Evolutionary conservation across 306 rosid species (phyloP).

Genomic region (Castanospermum australe): DNA sequence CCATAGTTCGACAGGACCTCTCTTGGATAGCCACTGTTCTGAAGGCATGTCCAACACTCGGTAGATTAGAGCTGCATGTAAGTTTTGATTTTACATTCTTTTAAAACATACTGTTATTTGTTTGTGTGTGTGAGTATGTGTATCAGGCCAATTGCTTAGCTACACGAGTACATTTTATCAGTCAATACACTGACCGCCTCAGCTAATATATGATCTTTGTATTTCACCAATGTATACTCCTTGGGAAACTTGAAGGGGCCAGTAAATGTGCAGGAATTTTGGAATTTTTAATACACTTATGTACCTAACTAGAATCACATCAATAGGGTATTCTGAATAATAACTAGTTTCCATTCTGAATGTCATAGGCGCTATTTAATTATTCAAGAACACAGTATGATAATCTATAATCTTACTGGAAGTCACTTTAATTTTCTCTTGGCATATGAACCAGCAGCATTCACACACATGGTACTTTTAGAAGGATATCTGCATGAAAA

Average conservation of each 20-base stretch:
- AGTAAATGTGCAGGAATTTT: not conserved
- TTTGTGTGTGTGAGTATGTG: too few species aligned
- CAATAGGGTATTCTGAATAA: not conserved
- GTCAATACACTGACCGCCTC: not conserved
- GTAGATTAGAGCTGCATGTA: conserved; percentile 36
- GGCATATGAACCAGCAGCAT: not conserved
- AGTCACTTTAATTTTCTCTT: not conserved
- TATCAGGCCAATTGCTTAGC: too few species aligned
- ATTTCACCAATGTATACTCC: not conserved
- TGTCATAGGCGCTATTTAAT: too few species aligned
- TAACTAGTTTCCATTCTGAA: too few species aligned
- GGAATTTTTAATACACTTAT: not conserved
- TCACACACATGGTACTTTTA: too few species aligned
- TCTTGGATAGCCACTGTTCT: conserved; percentile 25
- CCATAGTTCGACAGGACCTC: not conserved
- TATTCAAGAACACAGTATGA: not conserved
- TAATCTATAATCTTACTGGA: not conserved
- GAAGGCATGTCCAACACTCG: conserved; percentile 23
- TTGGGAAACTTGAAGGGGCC: not conserved
- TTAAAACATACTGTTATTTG: not conserved
- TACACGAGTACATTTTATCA: not conserved
- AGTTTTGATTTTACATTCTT: not conserved
- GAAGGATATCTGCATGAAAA: not conserved
- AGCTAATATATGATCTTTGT: not conserved
- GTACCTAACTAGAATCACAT: not conserved